A percentile compares a stretch with the other conserved stretches of the same genome.
Conservation (phyloP, 805 yeast species). For the Lipomyces spencermartinsiae region DNA sequence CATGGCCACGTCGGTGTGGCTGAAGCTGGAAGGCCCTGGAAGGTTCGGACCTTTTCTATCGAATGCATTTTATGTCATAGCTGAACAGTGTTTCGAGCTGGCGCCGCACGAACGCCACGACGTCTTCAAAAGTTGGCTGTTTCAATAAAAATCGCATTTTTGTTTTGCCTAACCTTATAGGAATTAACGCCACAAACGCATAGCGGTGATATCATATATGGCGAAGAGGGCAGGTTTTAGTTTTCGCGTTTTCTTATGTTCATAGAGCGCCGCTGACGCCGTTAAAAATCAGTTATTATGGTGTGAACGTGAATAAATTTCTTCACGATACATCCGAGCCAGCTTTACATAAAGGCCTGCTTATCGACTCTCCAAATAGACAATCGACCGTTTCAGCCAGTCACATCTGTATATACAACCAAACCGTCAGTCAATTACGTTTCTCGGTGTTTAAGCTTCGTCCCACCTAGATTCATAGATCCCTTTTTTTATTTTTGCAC, state of each 20-base stretch:
- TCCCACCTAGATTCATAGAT: background rate
- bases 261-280: background rate
- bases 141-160: background rate
- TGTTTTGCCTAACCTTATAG: background rate
- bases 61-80: background rate
- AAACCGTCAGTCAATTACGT: background rate
- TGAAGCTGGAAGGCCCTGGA: background rate
- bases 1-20: background rate
- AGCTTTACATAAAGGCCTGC: background rate
- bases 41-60: background rate
- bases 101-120: background rate
- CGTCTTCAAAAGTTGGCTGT: background rate
- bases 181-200: background rate
- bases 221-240: background rate
- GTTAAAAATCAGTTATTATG: background rate
- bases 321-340: background rate
- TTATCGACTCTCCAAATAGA: background rate
- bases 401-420: background rate
- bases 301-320: background rate
- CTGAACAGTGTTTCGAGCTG: background rate
- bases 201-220: background rate
- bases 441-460: background rate
- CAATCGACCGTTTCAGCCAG: background rate
- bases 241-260: background rate
- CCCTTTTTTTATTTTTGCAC: background rate